Base-by-base conservation (phyloP, 176 grass and related monocot genomes). In the Tillandsia leiboldiana region DNA sequence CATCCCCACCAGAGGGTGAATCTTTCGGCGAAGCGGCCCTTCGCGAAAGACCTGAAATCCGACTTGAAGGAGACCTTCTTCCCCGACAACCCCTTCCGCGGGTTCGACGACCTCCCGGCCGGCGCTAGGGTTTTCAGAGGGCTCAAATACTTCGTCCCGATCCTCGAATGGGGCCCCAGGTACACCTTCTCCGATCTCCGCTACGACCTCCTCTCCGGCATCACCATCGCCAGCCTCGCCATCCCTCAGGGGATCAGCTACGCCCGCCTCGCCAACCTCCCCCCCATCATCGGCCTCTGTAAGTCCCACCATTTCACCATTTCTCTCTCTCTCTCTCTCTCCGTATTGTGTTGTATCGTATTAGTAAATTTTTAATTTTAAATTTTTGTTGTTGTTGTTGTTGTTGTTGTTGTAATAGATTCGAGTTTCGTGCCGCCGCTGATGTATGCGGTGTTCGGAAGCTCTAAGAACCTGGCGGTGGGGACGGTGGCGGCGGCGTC, bases 211-310 rank as follows among this genome's bases (percentile, higher is more conserved):
- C 79, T 96, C 70, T 86, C 93, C 68, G 93, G 93, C 67, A 20
- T 96, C 77, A 96, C 93, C 61, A 91, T 96, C 65, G 83, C 93
- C 89, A 96, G 89, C 86, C 86, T 96, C 77, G 88, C 93, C 67
- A 96, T 96, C 78, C 92, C 93, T 3, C 93, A 96, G 80, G 93
- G 93, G 67, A 96, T 96, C 83, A 96, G 93, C 82, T 96, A 96
- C 78, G 93, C 93, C 8, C 74, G 82, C 67, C 93, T 96, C 65
- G 93, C 93, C 69, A 84, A 80, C 64, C 89, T 96, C 65, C 86
- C 93, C 26, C 89, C 89, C 64, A 70, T 96, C 77, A 85, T 90
- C 42, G 93, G 93, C 66, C 84, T 96, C 49, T 96, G 93, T 96
- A 82, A 63, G 84, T 58, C 33, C 51, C 17, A 33, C 52, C 24